These are phyloP conservation scores for Trichoderma sp. DNA, from an alignment of 2,329 filamentous ascomycete species.

Conservation along the genomic window DNA sequence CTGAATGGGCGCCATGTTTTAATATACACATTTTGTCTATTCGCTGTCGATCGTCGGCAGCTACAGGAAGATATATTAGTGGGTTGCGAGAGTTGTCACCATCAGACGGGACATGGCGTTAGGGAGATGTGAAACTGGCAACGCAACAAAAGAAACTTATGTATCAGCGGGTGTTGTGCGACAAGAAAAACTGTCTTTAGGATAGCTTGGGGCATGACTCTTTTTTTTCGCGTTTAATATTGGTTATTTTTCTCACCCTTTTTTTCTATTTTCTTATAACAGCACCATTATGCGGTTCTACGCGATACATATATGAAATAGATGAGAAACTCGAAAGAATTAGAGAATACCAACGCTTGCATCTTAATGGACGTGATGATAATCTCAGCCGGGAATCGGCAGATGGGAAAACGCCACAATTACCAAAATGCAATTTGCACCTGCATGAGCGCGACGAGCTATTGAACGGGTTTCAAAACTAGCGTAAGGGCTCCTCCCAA, in stretches of 20 bases:
- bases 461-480: neutral
- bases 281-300: neutral
- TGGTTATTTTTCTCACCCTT: neutral
- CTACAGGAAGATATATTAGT: neutral
- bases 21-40: conserved; percentile 12
- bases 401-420: neutral
- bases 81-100: conserved; percentile 17
- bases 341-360: neutral
- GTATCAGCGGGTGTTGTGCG: conserved; percentile 13
- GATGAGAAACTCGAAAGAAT: neutral
- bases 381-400: neutral
- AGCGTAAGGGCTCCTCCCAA: no score
- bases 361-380: neutral
- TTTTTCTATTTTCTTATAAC: neutral
- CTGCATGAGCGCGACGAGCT: conserved; percentile 12
- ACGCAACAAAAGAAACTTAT: conserved; percentile 2
- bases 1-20: neutral
- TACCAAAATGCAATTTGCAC: neutral
- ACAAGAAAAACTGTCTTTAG: conserved; percentile 7
- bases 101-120: conserved; percentile 26
- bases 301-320: neutral
- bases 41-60: neutral
- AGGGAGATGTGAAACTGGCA: conserved; percentile 20
- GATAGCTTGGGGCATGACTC: conserved; percentile 18
- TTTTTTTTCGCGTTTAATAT: neutral